These are phyloP conservation scores for Rubia yunnanensis DNA, from an alignment of 257 asterid species.

Conservation along the genomic window DNA sequence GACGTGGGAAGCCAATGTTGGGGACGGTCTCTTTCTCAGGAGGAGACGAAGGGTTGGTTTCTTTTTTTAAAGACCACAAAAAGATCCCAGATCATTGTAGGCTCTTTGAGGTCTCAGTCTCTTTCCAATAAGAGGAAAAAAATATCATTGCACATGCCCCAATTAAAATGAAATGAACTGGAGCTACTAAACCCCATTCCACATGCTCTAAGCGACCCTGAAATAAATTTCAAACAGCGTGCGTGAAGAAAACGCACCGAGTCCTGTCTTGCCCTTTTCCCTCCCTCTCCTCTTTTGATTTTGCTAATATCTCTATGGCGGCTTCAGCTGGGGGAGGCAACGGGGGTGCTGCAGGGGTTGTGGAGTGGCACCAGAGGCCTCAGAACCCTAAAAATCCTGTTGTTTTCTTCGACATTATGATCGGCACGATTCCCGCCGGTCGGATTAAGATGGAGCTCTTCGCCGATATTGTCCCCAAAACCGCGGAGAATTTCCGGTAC, in stretches of 20 bases:
- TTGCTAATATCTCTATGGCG: conserved; percentile 3
- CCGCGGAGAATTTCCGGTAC: conserved; percentile 90
- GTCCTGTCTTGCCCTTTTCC: neutral
- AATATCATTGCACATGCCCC: no score
- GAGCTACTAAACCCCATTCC: no score
- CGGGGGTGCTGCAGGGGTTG: conserved; percentile 35
- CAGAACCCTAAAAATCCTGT: conserved; percentile 85
- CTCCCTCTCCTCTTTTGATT: neutral
- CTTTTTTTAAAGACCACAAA: no score
- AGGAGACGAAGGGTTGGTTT: no score
- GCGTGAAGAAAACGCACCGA: neutral
- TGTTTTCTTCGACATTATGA: conserved; percentile 83
- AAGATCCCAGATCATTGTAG: no score
- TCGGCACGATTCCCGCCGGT: conserved; percentile 88
- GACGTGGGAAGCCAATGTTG: no score
- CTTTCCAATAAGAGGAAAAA: no score
- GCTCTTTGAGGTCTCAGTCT: no score
- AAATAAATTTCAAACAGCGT: neutral
- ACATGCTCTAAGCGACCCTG: no score
- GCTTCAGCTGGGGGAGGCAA: conserved; percentile 32
- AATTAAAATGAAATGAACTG: no score
- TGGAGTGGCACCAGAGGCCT: conserved; percentile 96
- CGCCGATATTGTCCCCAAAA: conserved; percentile 85
- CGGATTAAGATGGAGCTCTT: conserved; percentile 98
- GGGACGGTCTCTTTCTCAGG: no score